A percentile compares a stretch with the other conserved stretches of the same genome.
Conservation (phyloP, 2,329 filamentous ascomycete genomes). For the Cladosporium sp. region DNA sequence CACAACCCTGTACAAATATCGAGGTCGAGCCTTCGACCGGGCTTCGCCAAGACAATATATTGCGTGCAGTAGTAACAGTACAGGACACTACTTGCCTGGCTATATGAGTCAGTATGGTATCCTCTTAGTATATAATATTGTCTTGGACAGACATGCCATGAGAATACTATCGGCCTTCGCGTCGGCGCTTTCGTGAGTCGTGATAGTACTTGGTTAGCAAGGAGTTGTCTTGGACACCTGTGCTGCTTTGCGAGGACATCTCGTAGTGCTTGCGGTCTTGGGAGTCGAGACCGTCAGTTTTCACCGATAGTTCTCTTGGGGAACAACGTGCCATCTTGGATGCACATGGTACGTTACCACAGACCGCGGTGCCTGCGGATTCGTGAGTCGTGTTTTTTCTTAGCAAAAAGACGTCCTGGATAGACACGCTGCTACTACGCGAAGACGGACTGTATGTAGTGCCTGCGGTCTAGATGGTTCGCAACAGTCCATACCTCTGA, state of each 20-base stretch:
- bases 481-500: too few relatives aligned
- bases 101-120: not conserved
- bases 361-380: too few relatives aligned
- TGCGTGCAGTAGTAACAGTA: not conserved
- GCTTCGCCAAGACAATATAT: not conserved
- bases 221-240: not conserved
- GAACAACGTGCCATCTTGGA: too few relatives aligned
- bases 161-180: not conserved
- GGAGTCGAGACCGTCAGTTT: not conserved
- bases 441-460: not conserved
- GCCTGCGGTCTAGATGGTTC: too few relatives aligned
- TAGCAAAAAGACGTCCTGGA: too few relatives aligned
- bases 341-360: too few relatives aligned
- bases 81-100: not conserved
- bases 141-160: not conserved
- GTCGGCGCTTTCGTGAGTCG: not conserved
- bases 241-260: not conserved
- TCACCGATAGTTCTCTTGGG: not conserved
- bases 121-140: not conserved
- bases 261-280: not conserved
- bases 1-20: not conserved
- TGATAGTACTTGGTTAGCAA: not conserved
- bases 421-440: not conserved
- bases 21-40: not conserved
- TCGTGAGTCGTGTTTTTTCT: too few relatives aligned